A percentile compares a stretch with the other conserved stretches of the same genome.
Evolutionary conservation across 1,139 yeast genomes (phyloP).

Genomic region (Blastobotrys ciferrii): DNA sequence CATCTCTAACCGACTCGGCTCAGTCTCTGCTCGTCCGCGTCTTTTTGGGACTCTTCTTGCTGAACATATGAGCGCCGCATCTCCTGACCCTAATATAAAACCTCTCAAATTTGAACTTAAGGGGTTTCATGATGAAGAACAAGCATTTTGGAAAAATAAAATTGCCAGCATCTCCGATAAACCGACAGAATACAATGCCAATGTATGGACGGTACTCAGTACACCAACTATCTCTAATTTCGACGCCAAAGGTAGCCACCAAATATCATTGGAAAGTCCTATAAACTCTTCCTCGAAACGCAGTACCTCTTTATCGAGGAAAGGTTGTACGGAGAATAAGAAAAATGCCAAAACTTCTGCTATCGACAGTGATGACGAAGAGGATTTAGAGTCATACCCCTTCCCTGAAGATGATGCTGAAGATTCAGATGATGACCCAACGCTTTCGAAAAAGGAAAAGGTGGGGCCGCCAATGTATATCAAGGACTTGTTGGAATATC

Average conservation of each 20-base stretch:
- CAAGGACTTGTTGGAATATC: conserved; percentile 57
- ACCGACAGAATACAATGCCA: conserved; percentile 9
- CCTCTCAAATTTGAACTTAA: conserved; percentile 43
- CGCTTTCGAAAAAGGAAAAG: conserved; percentile 40
- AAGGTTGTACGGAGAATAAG: neutral
- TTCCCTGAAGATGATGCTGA: conserved; percentile 42
- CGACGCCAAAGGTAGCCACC: too few species aligned
- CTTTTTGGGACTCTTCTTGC: conserved; percentile 49
- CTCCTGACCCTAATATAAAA: conserved; percentile 31
- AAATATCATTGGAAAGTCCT: neutral
- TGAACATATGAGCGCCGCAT: conserved; percentile 43
- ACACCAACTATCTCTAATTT: conserved; percentile 69
- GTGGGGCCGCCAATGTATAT: conserved; percentile 58
- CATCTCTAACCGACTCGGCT: conserved; percentile 46
- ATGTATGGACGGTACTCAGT: conserved; percentile 17
- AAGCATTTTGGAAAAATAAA: conserved; percentile 18
- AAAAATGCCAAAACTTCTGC: neutral
- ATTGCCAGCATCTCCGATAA: conserved; percentile 11
- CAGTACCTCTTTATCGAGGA: neutral
- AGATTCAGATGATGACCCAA: conserved; percentile 55
- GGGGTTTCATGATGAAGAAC: conserved; percentile 20
- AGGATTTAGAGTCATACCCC: conserved; percentile 28
- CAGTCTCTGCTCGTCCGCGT: conserved; percentile 45
- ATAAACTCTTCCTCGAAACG: neutral
- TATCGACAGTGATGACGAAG: conserved; percentile 24